Base-by-base conservation (phyloP, 2,329 filamentous ascomycete species). In the Aureobasidium pullulans region DNA sequence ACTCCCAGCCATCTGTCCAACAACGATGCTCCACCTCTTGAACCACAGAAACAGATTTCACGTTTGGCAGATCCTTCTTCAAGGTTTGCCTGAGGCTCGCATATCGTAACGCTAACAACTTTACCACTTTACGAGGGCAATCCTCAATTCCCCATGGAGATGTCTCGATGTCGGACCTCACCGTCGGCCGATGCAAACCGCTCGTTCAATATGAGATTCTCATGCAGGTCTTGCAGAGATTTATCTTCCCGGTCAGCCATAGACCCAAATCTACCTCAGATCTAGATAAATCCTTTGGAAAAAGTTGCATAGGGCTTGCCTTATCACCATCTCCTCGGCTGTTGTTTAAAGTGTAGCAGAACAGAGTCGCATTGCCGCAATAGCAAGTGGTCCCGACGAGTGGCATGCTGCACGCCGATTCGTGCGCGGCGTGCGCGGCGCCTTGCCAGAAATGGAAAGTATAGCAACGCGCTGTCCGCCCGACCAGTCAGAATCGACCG, bases 361-460 rank as follows among this genome's bases (percentile, higher is more conserved):
- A 15, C 34, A 10, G 34, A 40, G 36, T 13, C 28, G 48, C 48
- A 11, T 40, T 4, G 19, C 48, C 15, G 40, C 19, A 40, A 23
- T 31, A 40, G 36, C 15, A 39, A 29, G 34, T 31, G 48, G 23
- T 40, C 6, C 34, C 36, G 36, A 10, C 13, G 23, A 23, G 16
- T 36, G 36, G 34, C 32, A 37, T 40, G 19, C 48, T 52, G 7
- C 4, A 34, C 39, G 50, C 37, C 50, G 50, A 54, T 54, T 54
- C 50, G 50, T 37, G 50, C 50, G 37, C 50, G 10, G n/a, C 16
- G 15, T 32, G 50, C 50, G 50, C 50, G 50, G 39, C 50, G 39
- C 37, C 29, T 54, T 54, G 1, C 50, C 50, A n/a, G 9, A 43
- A 34, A 13, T 19, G 39, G 50, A 13, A 42, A 42, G 7, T 36